A percentile compares a stretch with the other conserved stretches of the same genome.
Evolutionary conservation across 2,329 filamentous ascomycete species (phyloP).

Genomic region (Aspergillus costaricaensis): DNA sequence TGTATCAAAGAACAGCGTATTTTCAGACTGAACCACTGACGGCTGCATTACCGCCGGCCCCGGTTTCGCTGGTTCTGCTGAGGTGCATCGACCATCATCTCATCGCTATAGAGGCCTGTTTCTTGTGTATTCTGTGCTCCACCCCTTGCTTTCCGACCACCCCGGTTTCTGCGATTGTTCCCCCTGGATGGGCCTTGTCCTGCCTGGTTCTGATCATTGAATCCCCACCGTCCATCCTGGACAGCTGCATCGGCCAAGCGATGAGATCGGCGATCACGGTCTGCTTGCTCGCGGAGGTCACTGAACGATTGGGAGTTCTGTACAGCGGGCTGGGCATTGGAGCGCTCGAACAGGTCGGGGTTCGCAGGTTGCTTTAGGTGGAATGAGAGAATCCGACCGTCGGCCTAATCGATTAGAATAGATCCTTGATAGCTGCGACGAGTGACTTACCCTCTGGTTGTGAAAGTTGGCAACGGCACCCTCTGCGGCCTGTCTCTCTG

Average conservation of each 20-base stretch:
- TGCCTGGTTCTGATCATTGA: conserved; percentile 28
- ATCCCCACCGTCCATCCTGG: conserved; percentile 45
- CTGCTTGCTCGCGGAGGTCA: conserved; percentile 42
- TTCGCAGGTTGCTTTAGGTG: conserved; percentile 49
- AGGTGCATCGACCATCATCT: conserved; percentile 45
- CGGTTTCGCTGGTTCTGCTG: conserved; percentile 24
- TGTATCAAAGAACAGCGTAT: neutral
- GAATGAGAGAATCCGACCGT: conserved; percentile 61
- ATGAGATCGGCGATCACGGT: conserved; percentile 40
- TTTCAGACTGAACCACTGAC: neutral
- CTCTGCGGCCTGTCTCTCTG: conserved; percentile 58
- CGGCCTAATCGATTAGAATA: conserved; percentile 50
- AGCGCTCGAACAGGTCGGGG: conserved; percentile 17
- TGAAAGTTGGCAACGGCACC: conserved; percentile 63
- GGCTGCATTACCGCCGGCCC: conserved; percentile 20
- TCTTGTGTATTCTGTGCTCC: conserved; percentile 21
- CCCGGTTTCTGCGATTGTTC: conserved; percentile 18
- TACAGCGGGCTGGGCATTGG: conserved; percentile 1
- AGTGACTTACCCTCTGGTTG: conserved; percentile 57
- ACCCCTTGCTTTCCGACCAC: conserved; percentile 15
- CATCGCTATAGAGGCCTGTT: conserved; percentile 40
- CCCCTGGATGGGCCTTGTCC: conserved; percentile 8
- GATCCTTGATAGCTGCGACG: neutral
- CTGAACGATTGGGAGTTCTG: conserved; percentile 31
- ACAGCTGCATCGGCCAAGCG: conserved; percentile 37